These are phyloP conservation scores for Ganoderma sinense DNA, from an alignment of 1,284 basidiomycete species.

Conservation along the genomic window DNA sequence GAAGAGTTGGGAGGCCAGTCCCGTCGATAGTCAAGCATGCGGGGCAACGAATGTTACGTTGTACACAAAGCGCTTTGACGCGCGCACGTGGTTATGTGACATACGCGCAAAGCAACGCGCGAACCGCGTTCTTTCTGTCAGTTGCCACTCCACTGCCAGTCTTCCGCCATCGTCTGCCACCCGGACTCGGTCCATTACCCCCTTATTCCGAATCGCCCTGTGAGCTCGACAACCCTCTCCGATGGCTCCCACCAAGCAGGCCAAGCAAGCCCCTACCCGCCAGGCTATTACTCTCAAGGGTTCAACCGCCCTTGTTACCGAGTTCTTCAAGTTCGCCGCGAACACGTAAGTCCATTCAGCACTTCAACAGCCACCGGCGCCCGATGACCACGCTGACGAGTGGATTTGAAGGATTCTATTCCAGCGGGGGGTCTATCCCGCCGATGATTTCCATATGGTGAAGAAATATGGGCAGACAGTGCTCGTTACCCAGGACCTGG, in stretches of 20 bases:
- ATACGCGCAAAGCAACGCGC: constrained; percentile 28
- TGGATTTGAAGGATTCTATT: constrained; percentile 82
- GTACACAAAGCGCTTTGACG: constrained; percentile 13
- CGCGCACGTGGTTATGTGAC: constrained; percentile 33
- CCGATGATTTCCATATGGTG: constrained; percentile 99
- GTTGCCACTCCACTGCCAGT: not conserved
- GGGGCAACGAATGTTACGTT: not conserved
- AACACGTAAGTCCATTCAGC: constrained; percentile 76
- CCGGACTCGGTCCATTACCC: not conserved
- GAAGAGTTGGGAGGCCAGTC: not conserved
- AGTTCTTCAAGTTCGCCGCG: constrained; percentile 98
- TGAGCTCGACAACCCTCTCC: not conserved
- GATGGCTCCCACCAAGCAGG: constrained; percentile 66
- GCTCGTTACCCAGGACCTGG: constrained; percentile 92
- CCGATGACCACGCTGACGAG: not conserved
- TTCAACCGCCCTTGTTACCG: constrained; percentile 93
- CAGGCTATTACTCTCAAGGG: constrained; percentile 95
- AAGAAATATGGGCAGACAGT: constrained; percentile 99
- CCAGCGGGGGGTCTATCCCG: constrained; percentile 96
- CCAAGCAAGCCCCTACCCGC: constrained; percentile 71
- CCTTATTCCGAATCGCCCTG: not conserved
- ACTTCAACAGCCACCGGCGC: not conserved
- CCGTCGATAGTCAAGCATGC: not conserved
- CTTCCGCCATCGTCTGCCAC: not conserved
- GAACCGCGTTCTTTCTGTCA: constrained; percentile 31